Percentiles rank a stretch among this genome's conserved stretches.
Conservation (phyloP, 768 basidiomycete species). For the Rhodotorula paludigena region DNA sequence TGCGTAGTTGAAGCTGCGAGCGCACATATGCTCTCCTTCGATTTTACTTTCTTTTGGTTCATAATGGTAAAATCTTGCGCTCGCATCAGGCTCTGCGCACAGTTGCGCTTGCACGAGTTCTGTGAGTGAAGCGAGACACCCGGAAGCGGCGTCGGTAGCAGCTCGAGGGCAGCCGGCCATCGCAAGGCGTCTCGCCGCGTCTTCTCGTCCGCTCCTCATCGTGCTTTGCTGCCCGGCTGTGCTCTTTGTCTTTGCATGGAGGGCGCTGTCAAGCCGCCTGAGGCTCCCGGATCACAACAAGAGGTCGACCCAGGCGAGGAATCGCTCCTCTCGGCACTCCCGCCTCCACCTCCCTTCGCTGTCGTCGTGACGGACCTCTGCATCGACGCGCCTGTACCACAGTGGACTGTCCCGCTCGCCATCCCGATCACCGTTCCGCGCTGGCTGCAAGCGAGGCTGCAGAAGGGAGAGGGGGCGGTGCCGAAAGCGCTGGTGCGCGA, state of each 20-base stretch:
- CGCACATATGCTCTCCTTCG: no score
- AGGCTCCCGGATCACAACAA: not conserved
- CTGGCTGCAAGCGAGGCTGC: not conserved
- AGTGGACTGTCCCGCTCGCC: slow-evolving; percentile 28
- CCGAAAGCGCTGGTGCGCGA: slow-evolving; percentile 42
- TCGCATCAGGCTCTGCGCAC: no score
- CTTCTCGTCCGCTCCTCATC: no score
- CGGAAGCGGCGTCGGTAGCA: not conserved
- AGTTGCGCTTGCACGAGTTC: not conserved
- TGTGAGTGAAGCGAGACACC: not conserved
- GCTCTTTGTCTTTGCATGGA: not conserved
- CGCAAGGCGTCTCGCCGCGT: no score
- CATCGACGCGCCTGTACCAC: slow-evolving; percentile 40
- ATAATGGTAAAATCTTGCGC: no score
- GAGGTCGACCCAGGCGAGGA: not conserved
- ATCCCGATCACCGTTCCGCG: slow-evolving; percentile 34
- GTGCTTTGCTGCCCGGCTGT: no score
- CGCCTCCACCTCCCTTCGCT: slow-evolving; percentile 38
- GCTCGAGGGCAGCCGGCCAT: no score
- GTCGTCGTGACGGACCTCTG: slow-evolving; percentile 38
- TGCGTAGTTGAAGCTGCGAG: no score
- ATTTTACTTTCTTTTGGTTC: no score
- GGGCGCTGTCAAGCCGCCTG: no score
- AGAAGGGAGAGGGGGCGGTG: not conserved
- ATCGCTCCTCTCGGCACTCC: slow-evolving; percentile 10